Evolutionary conservation across 352 stramenopile species (phyloP), one percentile per base, ranked within the genome.

Genomic region (Hyaloperonospora arabidopsidis): DNA sequence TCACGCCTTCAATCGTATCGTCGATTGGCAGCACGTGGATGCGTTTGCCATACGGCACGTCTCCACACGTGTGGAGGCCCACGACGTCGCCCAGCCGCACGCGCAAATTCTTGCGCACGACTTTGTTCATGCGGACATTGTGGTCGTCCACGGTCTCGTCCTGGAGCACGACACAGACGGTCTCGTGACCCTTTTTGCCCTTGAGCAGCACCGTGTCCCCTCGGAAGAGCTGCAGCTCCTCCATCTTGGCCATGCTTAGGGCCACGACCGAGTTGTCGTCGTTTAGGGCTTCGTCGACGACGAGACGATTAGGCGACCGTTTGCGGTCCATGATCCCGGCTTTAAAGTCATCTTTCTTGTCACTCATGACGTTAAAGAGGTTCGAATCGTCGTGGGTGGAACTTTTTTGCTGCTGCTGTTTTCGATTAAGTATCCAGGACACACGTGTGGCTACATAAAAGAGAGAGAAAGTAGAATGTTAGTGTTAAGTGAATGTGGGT

Each of bases 1-100:
- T 98, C n/a, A 99, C 96, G 50, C 97, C 97, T 70, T 99, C 97
- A 52, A 99, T 99, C 17, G 96, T 99, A 74, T 99, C 96, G 59
- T 99, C 96, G 40, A 99, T 82, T 6, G 97, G 97, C 5, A 99
- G 81, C 61, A 99, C 95, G 72, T 98, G 96, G 59, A 99, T 96
- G 51, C 96, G 87, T 76, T 99, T 98, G 52, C 95, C 96, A 71
- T 99, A 99, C 12, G 96, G 95, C 47, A 99, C 95, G 69, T 99
- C 96, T 15, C 89, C 90, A 67, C 95, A 98, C 45, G 87, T 92
- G 44, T 91, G 89, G 29, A 99, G 90, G 6, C 95, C 97, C 43
- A 99, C 94, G 17, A 99, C 76, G 72, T 99, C 97, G n/a, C 95
- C 92, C 15, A 99, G 85, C 28, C 96, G 87, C 43, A 99, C 95